Evolutionary conservation across 2,329 filamentous ascomycete species (phyloP), one percentile per base, ranked within the genome.

Genomic region (Cladobotryum protrusum): DNA sequence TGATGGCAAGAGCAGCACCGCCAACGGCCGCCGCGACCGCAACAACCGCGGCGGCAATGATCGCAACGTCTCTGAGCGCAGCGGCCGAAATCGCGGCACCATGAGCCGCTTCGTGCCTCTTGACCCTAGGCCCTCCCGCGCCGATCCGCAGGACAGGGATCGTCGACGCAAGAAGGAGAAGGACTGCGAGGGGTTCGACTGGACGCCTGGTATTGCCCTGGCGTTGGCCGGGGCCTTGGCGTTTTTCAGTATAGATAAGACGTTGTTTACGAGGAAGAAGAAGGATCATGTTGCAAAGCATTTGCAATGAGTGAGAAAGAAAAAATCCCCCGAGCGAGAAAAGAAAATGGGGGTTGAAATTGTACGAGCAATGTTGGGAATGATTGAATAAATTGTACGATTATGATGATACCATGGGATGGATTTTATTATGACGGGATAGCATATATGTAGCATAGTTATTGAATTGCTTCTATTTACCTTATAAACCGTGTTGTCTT

Each of bases 181-280:
- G 9, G 50, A 54, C 17, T 47, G 35, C 9, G 32, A 19, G 1
- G 52, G 50, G 4, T 54, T 54, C 15, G 50, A 52, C 35, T 54
- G 52, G 52, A 49, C 43, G 19, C 43, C 37, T 3, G 52, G 49
- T 6, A 4, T 54, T 9, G 50, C 44, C 29, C 20, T 54, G 5
- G 52, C 34, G 17, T n/a, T 54, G 39, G 42, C 49, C 11, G 52
- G 52, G 11, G 52, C 52, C 15, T 36, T 50, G 29, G 47, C 47
- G 18, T 17, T 49, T 4, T 54, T 54, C 29, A 52, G 47, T 19
- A 37, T 48, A 13, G 52, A 54, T 9, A 52, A n/a, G 44, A 43
- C 46, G 19, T 18, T 54, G 17, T 15, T 43, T 2, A 46, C 14
- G 43, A 52, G 45, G 43, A 41, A 24, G 33, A 49, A 47, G 45